Percentiles rank a stretch among this genome's conserved stretches.
Evolutionary conservation across 306 rosid genomes (phyloP).

Genomic region (Cercis canadensis): DNA sequence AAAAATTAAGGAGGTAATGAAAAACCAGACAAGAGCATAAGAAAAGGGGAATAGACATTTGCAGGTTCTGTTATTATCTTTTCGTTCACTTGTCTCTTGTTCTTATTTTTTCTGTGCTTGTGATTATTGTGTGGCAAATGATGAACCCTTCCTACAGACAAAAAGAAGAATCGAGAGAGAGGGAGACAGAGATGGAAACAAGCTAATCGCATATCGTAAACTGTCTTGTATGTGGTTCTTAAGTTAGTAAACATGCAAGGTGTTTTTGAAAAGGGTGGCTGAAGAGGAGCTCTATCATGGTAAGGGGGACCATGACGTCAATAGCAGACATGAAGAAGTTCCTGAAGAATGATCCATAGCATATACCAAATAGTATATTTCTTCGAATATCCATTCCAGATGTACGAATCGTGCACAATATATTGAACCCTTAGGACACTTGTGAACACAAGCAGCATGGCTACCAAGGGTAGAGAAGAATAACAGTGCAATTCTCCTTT

Average conservation of each 20-base stretch:
- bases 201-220: neutral
- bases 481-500: conserved; percentile 29
- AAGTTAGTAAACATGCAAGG: neutral
- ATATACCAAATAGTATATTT: conserved; percentile 37
- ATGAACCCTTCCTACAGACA: neutral
- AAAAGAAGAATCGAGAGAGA: neutral
- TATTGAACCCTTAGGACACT: conserved; percentile 16
- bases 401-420: conserved; percentile 33
- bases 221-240: conserved; percentile 4
- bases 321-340: conserved; percentile 31
- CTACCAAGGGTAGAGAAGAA: conserved; percentile 26
- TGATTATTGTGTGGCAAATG: neutral
- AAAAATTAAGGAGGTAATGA: conserved; percentile 1
- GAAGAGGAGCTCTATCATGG: conserved; percentile 15
- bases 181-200: neutral
- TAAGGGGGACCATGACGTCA: conserved; percentile 40
- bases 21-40: neutral
- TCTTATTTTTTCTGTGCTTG: neutral
- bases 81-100: neutral
- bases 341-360: conserved; percentile 42
- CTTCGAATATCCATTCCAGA: conserved; percentile 34
- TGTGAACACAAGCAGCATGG: conserved; percentile 6
- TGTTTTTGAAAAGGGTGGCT: neutral
- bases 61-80: neutral
- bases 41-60: no score